Percentiles rank a stretch among this genome's conserved stretches.
Conservation (phyloP, 176 grass and related monocot genomes). For the Carex pumila region DNA sequence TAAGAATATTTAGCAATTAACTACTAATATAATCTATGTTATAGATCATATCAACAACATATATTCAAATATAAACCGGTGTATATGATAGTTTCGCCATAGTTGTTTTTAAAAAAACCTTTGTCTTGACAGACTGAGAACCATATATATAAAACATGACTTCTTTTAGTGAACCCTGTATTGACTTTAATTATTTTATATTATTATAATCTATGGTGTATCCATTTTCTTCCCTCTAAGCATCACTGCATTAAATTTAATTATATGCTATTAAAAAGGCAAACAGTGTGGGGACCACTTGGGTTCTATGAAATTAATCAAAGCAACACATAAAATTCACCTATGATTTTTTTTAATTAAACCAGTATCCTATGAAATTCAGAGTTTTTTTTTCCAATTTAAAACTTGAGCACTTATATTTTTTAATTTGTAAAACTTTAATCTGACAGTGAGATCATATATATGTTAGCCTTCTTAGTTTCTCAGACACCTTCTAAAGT, state of each 20-base stretch:
- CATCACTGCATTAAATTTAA: neutral
- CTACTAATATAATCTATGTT: no score
- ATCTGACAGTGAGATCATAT: conserved; percentile 2
- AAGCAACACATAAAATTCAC: neutral
- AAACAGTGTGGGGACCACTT: neutral
- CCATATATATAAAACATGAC: no score
- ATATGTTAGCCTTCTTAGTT: neutral
- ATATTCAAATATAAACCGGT: no score
- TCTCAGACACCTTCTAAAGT: neutral
- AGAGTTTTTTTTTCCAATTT: neutral
- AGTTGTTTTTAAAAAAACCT: no score
- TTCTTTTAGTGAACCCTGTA: neutral
- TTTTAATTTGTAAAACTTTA: neutral
- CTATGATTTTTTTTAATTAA: neutral
- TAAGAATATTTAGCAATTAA: no score
- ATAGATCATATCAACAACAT: no score
- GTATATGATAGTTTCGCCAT: no score
- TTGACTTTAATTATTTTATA: neutral
- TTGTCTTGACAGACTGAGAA: no score
- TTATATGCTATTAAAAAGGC: neutral
- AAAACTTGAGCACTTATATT: neutral
- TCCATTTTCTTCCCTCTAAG: neutral
- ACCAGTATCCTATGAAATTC: neutral
- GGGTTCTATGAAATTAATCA: neutral
- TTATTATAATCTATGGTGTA: neutral